Base-by-base conservation (phyloP, 176 grass and related monocot species). In the Guadua angustifolia region DNA sequence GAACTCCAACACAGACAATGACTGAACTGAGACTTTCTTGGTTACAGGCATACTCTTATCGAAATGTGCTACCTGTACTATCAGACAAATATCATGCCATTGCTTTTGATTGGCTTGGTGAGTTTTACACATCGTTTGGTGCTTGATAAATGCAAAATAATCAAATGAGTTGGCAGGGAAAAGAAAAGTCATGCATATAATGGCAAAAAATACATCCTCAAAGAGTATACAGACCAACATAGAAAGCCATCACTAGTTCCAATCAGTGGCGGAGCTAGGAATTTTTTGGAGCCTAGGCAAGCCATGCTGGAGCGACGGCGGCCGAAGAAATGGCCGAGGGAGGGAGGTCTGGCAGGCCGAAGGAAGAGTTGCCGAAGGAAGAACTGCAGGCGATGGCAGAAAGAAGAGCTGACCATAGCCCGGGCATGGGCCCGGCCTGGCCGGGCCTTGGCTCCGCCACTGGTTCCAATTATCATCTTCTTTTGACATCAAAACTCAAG, bases 31-130 rank as follows among this genome's bases (percentile, higher is more conserved):
- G 44, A 18, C 6, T 35, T 75, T 26, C 38, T 71, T 79, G 35
- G 35, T 89, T 82, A 85, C 87, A 98, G 93, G 92, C 93, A 77
- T 98, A 98, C 77, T 95, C 95, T 26, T 98, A 93, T 46, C 89
- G 91, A 47, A 95, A 93, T 74, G 93, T 98, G 85, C 85, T 98
- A 82, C 91, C 95, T 79, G 45, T 90, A 71, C 85, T 98, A 51
- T 93, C 93, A 84, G 83, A 95, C 69, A 88, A 86, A 66, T 90
- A 98, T 87, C 93, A 83, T 74, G 87, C 69, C 42, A 87, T 88
- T 88, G 95, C 95, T 88, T 98, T 98, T 83, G 93, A 98, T 89
- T 98, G 95, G 95, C 95, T 98, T 18, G 95, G 95, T 98, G 82
- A 90, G 87, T 88, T 82, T 42, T 61, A 61, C 19, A 75, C 49